Conservation (phyloP, 2,329 filamentous ascomycete genomes). For the Diaporthe humulicola region DNA sequence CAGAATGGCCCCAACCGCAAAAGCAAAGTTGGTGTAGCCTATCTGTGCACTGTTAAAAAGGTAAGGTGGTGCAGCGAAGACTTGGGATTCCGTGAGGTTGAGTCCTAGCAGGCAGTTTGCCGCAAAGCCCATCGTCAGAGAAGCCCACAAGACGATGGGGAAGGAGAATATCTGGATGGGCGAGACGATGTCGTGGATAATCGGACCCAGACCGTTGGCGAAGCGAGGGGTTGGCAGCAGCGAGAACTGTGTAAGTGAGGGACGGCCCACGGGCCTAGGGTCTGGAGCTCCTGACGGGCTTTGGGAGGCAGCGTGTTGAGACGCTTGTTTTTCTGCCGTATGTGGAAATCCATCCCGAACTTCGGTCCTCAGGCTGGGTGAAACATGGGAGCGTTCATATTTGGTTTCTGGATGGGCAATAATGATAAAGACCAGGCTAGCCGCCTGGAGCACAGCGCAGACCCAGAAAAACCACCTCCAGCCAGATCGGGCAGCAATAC, state of each 20-base stretch:
- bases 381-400: constrained; percentile 53
- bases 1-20: constrained; percentile 55
- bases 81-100: constrained; percentile 63
- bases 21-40: constrained; percentile 62
- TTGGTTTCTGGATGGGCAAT: constrained; percentile 48
- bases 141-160: constrained; percentile 49
- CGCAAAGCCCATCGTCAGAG: constrained; percentile 47
- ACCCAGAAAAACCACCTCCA: constrained; percentile 53
- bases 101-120: constrained; percentile 58
- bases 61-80: constrained; percentile 60
- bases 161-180: constrained; percentile 46
- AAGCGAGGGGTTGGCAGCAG: constrained; percentile 44
- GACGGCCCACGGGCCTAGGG: constrained; percentile 40
- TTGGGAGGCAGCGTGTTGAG: not conserved
- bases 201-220: constrained; percentile 41
- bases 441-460: constrained; percentile 49
- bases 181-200: constrained; percentile 47
- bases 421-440: constrained; percentile 46
- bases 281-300: not conserved
- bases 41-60: constrained; percentile 57
- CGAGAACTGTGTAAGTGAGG: constrained; percentile 45
- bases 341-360: not conserved
- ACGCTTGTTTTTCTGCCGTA: not conserved
- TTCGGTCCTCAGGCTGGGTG: constrained; percentile 19
- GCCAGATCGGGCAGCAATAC: constrained; percentile 46